phyloP scores from a whole-genome alignment of 2,329 filamentous ascomycete genomes.

The Alternaria brassicae region DNA sequence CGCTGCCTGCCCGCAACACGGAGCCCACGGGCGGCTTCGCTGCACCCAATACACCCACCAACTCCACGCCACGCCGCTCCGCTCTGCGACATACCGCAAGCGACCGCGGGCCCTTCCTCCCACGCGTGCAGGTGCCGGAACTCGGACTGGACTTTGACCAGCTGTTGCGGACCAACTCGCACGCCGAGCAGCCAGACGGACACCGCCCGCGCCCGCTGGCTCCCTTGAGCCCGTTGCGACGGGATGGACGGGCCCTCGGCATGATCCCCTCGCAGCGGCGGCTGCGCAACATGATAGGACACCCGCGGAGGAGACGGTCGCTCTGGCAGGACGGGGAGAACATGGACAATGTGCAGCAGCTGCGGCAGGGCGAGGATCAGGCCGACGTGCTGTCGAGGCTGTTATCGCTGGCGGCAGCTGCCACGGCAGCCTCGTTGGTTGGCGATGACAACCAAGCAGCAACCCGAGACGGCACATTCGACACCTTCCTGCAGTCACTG shows the following conservation, averaged over 20 bases:
- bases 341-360: slow-evolving; percentile 38
- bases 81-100: slow-evolving; percentile 30
- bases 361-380: slow-evolving; percentile 65
- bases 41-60: slow-evolving; percentile 24
- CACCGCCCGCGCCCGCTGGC: slow-evolving; percentile 26
- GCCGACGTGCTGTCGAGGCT: slow-evolving; percentile 67
- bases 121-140: slow-evolving; percentile 45
- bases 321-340: slow-evolving; percentile 47
- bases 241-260: slow-evolving; percentile 45
- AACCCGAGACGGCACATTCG: slow-evolving; percentile 67
- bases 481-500: slow-evolving; percentile 68
- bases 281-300: slow-evolving; percentile 53
- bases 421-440: slow-evolving; percentile 69
- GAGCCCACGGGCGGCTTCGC: slow-evolving; percentile 23
- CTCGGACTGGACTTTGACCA: slow-evolving; percentile 51
- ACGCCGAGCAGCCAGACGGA: slow-evolving; percentile 26
- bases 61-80: slow-evolving; percentile 27
- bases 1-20: slow-evolving; percentile 27
- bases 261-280: slow-evolving; percentile 47
- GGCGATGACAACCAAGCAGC: slow-evolving; percentile 64
- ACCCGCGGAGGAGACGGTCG: slow-evolving; percentile 60
- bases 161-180: slow-evolving; percentile 28
- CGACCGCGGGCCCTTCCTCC: slow-evolving; percentile 44
- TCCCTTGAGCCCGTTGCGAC: slow-evolving; percentile 32
- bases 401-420: slow-evolving; percentile 68